A percentile compares a stretch with the other conserved stretches of the same genome.
These are phyloP conservation scores for Fusarium chlamydosporum DNA, from an alignment of 2,329 filamentous ascomycete genomes.

Conservation along the genomic window DNA sequence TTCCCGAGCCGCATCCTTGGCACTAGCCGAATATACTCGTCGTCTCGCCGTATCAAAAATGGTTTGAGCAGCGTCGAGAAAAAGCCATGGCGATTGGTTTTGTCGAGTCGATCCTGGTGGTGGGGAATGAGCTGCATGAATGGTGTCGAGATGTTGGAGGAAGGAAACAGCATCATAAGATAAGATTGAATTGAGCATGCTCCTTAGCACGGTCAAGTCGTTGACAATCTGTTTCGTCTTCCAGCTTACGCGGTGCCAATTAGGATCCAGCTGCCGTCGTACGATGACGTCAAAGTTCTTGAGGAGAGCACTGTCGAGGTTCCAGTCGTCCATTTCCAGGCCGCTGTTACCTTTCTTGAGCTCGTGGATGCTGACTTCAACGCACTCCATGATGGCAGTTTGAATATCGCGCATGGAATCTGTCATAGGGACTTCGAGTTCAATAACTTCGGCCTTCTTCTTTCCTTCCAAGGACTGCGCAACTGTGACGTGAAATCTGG, in stretches of 20 bases:
- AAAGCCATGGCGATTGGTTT: slow-evolving; percentile 95
- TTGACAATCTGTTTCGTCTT: slow-evolving; percentile 95
- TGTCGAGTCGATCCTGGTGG: slow-evolving; percentile 88
- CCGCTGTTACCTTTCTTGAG: slow-evolving; percentile 91
- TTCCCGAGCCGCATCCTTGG: slow-evolving; percentile 65
- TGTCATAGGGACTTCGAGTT: slow-evolving; percentile 96
- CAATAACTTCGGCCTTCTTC: slow-evolving; percentile 95
- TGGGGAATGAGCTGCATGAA: slow-evolving; percentile 90
- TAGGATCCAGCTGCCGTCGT: slow-evolving; percentile 89
- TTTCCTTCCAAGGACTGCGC: slow-evolving; percentile 91
- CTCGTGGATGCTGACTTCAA: slow-evolving; percentile 94
- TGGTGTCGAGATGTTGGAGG: slow-evolving; percentile 92
- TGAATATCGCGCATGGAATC: slow-evolving; percentile 94
- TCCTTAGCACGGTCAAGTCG: slow-evolving; percentile 86
- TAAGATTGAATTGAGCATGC: slow-evolving; percentile 84
- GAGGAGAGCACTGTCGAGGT: slow-evolving; percentile 90
- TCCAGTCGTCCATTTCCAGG: slow-evolving; percentile 97
- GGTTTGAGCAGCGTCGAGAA: slow-evolving; percentile 92
- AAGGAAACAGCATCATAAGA: slow-evolving; percentile 93
- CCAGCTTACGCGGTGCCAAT: slow-evolving; percentile 97
- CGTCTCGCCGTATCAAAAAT: slow-evolving; percentile 92
- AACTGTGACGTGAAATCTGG: slow-evolving; percentile 91
- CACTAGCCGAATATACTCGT: slow-evolving; percentile 83
- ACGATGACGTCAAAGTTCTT: slow-evolving; percentile 93
- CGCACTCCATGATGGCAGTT: slow-evolving; percentile 93